phyloP scores from a whole-genome alignment of 129 eudicot species.

The Arctium lappa region DNA sequence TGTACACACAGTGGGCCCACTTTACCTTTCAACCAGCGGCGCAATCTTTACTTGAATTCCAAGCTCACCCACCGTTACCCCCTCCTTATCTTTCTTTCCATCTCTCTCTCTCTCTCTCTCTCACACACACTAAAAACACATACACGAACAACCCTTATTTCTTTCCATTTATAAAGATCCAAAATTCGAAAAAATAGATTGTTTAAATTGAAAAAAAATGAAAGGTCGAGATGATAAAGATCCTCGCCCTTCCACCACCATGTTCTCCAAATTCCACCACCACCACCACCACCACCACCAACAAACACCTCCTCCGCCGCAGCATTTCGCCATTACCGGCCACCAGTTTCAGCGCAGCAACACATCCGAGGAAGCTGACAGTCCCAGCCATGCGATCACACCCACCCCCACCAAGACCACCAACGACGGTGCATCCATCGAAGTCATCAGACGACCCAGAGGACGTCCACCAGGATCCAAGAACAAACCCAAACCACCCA shows the following conservation, averaged over 20 bases:
- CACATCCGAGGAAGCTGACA: conserved; percentile 52
- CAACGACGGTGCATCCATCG: conserved; percentile 65
- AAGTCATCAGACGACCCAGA: conserved; percentile 61
- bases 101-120: conserved; percentile 13
- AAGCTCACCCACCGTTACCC: conserved; percentile 52
- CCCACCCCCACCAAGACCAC: conserved; percentile 10
- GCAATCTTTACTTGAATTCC: conserved; percentile 59
- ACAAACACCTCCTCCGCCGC: conserved; percentile 20
- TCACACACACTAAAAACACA: not conserved
- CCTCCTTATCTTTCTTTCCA: not conserved
- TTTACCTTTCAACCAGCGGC: conserved; percentile 45
- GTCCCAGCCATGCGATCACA: conserved; percentile 5
- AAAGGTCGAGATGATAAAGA: conserved; percentile 44
- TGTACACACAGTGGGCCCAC: conserved; percentile 24
- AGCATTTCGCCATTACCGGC: conserved; percentile 12
- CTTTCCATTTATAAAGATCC: not conserved
- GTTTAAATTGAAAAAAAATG: conserved; percentile 15
- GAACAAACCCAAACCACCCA: conserved; percentile 71
- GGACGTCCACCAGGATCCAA: conserved; percentile 86
- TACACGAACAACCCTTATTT: not conserved
- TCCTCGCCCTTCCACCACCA: conserved; percentile 30
- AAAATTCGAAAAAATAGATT: not conserved
- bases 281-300: conserved; percentile 30
- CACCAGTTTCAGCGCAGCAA: conserved; percentile 29
- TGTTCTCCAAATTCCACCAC: conserved; percentile 54